These are phyloP conservation scores for Annulohypoxylon nitens DNA, from an alignment of 495 filamentous ascomycete species.

Conservation along the genomic window DNA sequence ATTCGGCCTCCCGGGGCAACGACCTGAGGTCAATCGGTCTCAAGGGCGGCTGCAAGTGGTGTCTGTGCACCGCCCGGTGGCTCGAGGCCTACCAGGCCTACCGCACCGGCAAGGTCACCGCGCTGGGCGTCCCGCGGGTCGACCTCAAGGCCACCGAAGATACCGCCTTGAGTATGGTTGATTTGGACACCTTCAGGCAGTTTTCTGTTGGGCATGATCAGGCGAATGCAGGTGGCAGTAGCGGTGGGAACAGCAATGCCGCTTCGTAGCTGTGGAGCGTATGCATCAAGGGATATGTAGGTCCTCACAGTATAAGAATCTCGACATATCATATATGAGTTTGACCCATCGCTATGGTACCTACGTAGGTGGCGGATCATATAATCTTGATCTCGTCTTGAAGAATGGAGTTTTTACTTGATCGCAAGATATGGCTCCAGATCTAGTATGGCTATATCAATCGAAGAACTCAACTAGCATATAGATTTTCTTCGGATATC, in stretches of 20 bases:
- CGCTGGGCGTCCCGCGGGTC: constrained; percentile 55
- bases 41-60: constrained; percentile 70
- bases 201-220: constrained; percentile 57
- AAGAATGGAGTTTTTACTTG: not conserved
- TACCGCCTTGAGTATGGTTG: constrained; percentile 60
- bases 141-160: constrained; percentile 63
- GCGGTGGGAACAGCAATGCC: not conserved
- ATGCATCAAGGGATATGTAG: not conserved
- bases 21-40: constrained; percentile 67
- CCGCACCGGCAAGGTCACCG: constrained; percentile 49
- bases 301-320: not conserved
- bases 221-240: constrained; percentile 24
- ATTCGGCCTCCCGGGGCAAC: constrained; percentile 68
- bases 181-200: constrained; percentile 59
- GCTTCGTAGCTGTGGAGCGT: not conserved
- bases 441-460: not conserved
- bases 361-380: not conserved
- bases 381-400: not conserved
- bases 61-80: constrained; percentile 67
- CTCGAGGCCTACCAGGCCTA: constrained; percentile 63
- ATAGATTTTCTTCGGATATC: not conserved
- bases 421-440: not conserved
- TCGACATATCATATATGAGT: not conserved
- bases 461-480: not conserved
- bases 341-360: not conserved